Percentiles rank a stretch among this genome's conserved stretches.
Evolutionary conservation across 768 basidiomycete genomes (phyloP).

Genomic region (Leccinum imitatum): DNA sequence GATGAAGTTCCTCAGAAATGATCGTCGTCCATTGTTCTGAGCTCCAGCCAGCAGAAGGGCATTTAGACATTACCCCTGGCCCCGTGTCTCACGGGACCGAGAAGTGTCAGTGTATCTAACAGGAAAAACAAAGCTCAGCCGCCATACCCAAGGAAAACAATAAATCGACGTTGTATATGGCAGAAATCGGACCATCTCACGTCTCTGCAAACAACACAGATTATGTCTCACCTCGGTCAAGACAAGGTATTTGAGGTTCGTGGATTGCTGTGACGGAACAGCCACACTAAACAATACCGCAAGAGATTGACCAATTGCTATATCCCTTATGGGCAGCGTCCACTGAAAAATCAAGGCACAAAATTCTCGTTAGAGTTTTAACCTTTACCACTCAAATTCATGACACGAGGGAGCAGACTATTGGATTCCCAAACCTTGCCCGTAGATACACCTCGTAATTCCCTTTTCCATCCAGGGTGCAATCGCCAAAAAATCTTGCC

Average conservation of each 20-base stretch:
- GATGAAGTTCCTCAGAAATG: constrained; percentile 10
- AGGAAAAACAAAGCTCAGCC: constrained; percentile 25
- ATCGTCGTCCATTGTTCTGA: constrained; percentile 25
- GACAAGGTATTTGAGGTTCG: constrained; percentile 16
- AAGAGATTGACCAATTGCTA: neutral
- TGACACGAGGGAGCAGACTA: constrained; percentile 4
- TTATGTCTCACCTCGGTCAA: constrained; percentile 35
- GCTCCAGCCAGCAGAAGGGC: neutral
- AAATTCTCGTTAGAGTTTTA: neutral
- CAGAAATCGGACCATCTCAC: constrained; percentile 5
- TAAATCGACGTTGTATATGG: constrained; percentile 12
- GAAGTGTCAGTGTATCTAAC: constrained; percentile 6
- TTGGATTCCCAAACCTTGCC: constrained; percentile 66
- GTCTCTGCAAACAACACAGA: constrained; percentile 19
- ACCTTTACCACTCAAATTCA: neutral
- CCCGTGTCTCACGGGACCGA: constrained; percentile 11
- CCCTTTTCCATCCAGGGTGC: constrained; percentile 78
- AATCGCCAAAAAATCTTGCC: constrained; percentile 66
- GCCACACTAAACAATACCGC: constrained; percentile 17
- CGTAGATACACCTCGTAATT: constrained; percentile 64
- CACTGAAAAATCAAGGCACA: constrained; percentile 9
- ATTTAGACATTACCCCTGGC: constrained; percentile 6
- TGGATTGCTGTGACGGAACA: constrained; percentile 8
- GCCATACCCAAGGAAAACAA: constrained; percentile 21
- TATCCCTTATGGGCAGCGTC: neutral